A percentile compares a stretch with the other conserved stretches of the same genome.
phyloP scores from a whole-genome alignment of 208 protist species.

The Leishmania braziliensis region DNA sequence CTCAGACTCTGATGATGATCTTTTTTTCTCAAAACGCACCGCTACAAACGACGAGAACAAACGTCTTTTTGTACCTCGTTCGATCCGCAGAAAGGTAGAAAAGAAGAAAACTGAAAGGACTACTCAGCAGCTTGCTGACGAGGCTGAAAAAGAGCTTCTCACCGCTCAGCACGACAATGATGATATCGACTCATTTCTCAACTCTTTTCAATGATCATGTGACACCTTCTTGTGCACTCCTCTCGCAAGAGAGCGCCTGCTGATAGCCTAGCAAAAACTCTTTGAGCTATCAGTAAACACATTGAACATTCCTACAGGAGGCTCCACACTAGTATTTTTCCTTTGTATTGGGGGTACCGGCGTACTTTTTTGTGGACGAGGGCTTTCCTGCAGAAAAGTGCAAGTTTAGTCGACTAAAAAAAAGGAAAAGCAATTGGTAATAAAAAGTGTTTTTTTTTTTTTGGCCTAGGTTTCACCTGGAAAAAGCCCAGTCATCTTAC shows the following conservation, averaged over 20 bases:
- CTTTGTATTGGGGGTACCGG: neutral
- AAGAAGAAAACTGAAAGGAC: neutral
- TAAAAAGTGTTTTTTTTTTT: neutral
- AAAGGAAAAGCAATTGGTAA: neutral
- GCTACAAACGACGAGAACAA: constrained; percentile 20
- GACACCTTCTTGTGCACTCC: neutral
- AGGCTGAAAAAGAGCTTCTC: constrained; percentile 57
- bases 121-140: constrained; percentile 31
- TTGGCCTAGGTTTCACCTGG: neutral
- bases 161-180: constrained; percentile 27
- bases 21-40: constrained; percentile 8
- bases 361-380: neutral
- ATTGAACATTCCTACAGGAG: too few species aligned
- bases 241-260: neutral
- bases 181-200: constrained; percentile 62
- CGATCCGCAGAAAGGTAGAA: constrained; percentile 21
- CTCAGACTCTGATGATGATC: constrained; percentile 33
- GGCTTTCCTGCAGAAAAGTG: neutral
- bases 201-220: constrained; percentile 30
- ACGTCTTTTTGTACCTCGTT: constrained; percentile 26
- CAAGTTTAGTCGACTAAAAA: neutral
- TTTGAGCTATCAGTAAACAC: too few species aligned
- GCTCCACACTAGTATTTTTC: neutral
- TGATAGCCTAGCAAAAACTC: too few species aligned
- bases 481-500: neutral